Base-by-base conservation (phyloP, 805 yeast species). In the Tetrapisispora taiwanensis region DNA sequence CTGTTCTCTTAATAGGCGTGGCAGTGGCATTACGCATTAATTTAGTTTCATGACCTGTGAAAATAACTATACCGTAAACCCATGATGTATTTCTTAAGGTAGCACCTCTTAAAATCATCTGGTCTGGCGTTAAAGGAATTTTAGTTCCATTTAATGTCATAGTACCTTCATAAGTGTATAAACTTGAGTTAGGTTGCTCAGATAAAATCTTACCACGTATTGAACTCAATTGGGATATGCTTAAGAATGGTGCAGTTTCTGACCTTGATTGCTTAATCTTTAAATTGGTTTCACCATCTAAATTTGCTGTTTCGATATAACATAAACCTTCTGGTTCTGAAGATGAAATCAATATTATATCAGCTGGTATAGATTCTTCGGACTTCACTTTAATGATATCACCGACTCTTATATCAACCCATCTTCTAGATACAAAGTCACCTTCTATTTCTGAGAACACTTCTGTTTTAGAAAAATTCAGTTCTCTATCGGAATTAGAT, bases 251-350 rank as follows among this genome's bases (percentile, higher is more conserved):
- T 4, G 86, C 73, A 0, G 98, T 92, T 55, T 88, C 95, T 1
- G 75, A 69, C 42, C 73, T 72, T 1, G 96, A 78, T 62, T 92
- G 97, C 58, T 94, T 94, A 59, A 92, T 92, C 59, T 92, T 92
- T 55, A 92, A 72, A 62, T 92, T 92, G 0, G 99, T 94, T 63
- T 92, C 99, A 46, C 99, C 99, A 64, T 92, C 99, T 52, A 92
- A 70, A 57, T 92, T 92, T 0, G 98, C 95, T 1, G 99, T 92
- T 65, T 92, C 99, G 45, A 94, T 86, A 56, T 92, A 92, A 62
- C 98, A 94, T 48, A 92, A 71, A 2, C 98, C 99, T 64, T 90
- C 97, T 0, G 99, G 99, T 63, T 92, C 99, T 0, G 97, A 90
- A 0, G 97, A 87, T 20, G 92, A 79, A 30, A 92, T 60, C 15